Evolutionary conservation across 768 basidiomycete genomes (phyloP).

Genomic region (Boletus bicolor): DNA sequence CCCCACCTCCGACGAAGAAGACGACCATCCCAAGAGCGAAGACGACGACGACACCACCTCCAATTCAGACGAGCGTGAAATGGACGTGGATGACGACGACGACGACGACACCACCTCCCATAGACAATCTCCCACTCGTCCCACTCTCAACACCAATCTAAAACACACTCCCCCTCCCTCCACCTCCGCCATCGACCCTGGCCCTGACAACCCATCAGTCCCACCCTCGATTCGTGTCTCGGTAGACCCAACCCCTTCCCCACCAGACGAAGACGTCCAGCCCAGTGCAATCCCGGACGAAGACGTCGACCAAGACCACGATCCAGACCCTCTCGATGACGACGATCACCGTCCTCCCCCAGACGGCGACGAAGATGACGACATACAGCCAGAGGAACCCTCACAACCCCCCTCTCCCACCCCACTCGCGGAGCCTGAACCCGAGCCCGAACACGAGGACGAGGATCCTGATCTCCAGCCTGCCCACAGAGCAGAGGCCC

Average conservation of each 20-base stretch:
- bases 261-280: constrained; percentile 12
- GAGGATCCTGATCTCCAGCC: constrained; percentile 74
- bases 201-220: constrained; percentile 17
- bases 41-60: constrained; percentile 10
- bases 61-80: constrained; percentile 22
- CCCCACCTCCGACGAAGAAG: constrained; percentile 22
- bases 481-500: constrained; percentile 80
- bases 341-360: constrained; percentile 20
- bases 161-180: constrained; percentile 5
- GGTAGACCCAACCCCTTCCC: constrained; percentile 19
- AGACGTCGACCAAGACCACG: constrained; percentile 26
- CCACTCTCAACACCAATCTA: constrained; percentile 16
- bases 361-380: constrained; percentile 32
- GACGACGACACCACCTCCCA: constrained; percentile 26
- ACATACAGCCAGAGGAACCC: constrained; percentile 25
- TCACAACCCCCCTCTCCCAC: constrained; percentile 27
- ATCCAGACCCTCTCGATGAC: constrained; percentile 21
- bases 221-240: constrained; percentile 21
- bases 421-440: constrained; percentile 25
- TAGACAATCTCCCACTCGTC: constrained; percentile 23
- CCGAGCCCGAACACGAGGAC: constrained; percentile 29
- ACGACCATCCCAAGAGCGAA: constrained; percentile 2
- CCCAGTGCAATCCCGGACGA: constrained; percentile 24
- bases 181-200: constrained; percentile 19
- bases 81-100: constrained; percentile 33